Conservation (phyloP, 305 asterid species). For the Fraxinus nigra region DNA sequence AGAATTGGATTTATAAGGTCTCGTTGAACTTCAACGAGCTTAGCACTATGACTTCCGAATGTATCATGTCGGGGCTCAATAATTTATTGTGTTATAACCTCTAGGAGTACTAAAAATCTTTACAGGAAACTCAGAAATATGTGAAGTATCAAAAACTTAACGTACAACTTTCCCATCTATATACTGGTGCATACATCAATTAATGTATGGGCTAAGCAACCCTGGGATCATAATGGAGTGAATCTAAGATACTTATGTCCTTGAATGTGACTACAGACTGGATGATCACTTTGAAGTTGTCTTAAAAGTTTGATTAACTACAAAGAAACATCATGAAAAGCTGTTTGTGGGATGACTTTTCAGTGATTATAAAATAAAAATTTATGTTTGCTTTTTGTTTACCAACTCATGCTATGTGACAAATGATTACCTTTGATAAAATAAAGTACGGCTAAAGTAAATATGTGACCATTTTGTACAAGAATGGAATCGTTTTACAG, state of each 20-base stretch:
- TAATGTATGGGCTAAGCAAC: neutral
- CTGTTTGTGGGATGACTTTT: neutral
- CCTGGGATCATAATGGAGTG: neutral
- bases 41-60: neutral
- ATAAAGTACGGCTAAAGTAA: neutral
- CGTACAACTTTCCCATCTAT: neutral
- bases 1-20: neutral
- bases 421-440: neutral
- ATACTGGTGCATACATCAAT: neutral
- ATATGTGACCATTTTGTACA: neutral
- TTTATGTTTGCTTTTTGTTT: neutral
- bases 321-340: neutral
- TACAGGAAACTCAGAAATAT: no score
- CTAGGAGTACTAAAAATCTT: no score
- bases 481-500: constrained; percentile 3
- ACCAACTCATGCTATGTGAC: neutral
- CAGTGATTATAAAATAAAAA: neutral
- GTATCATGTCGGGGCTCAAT: neutral
- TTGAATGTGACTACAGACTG: neutral
- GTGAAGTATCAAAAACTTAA: neutral
- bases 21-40: neutral
- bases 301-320: neutral
- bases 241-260: neutral
- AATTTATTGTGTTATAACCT: neutral
- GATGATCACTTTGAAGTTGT: neutral